These are phyloP conservation scores for Helicocarpus griseus DNA, from an alignment of 2,329 filamentous ascomycete species.

Conservation along the genomic window DNA sequence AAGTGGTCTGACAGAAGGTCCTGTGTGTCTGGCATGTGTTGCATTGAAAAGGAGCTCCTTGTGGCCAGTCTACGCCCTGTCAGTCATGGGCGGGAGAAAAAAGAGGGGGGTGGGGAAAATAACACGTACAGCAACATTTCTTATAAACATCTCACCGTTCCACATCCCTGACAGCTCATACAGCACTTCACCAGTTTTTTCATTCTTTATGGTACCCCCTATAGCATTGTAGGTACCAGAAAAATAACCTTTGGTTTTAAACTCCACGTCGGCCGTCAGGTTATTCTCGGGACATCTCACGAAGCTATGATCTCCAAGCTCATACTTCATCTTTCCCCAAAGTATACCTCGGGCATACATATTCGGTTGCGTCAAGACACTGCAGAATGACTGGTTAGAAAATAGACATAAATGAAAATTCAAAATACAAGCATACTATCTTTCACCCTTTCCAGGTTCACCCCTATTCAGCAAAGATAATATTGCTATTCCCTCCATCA, in stretches of 20 bases:
- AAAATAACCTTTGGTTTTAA: conserved; percentile 98
- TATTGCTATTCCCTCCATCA: conserved; percentile 96
- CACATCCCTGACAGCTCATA: conserved; percentile 88
- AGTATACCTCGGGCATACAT: conserved; percentile 97
- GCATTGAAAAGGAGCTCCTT: conserved; percentile 88
- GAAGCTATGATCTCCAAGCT: conserved; percentile 90
- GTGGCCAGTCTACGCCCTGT: conserved; percentile 61
- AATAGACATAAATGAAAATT: neutral
- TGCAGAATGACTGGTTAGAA: conserved; percentile 26
- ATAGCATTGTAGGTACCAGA: conserved; percentile 95
- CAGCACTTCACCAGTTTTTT: conserved; percentile 74
- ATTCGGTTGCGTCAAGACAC: conserved; percentile 90
- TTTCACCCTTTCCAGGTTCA: conserved; percentile 58
- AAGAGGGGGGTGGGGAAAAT: neutral
- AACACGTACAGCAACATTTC: conserved; percentile 60
- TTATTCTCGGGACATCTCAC: conserved; percentile 83
- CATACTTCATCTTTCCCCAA: conserved; percentile 99
- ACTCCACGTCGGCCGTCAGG: conserved; percentile 83
- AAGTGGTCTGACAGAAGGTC: conserved; percentile 64
- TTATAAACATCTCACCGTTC: conserved; percentile 92
- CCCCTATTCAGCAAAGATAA: conserved; percentile 73
- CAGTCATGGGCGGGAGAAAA: neutral
- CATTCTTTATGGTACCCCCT: conserved; percentile 80
- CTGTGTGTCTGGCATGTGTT: conserved; percentile 62
- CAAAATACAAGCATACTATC: conserved; percentile 60